Base-by-base conservation (phyloP, 2,329 filamentous ascomycete genomes). In the Bipolaris gigantea region DNA sequence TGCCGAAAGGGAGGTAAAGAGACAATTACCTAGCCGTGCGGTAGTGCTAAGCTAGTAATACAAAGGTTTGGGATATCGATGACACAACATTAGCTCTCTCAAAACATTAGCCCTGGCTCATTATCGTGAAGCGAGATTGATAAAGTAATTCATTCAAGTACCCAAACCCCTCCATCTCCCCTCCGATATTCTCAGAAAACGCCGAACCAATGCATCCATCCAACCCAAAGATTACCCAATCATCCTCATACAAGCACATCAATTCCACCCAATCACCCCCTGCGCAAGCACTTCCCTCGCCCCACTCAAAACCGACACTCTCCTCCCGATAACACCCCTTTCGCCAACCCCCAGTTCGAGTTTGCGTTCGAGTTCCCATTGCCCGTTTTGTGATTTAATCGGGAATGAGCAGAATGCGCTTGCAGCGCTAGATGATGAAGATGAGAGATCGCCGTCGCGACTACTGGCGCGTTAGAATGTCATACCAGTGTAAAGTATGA, bases 211-310 rank as follows among this genome's bases (percentile, higher is more conserved):
- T 30, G 27, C 27, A 30, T 30, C 10, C 27, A 30, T 30, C 11
- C 25, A 27, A 11, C 2, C 25, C 10, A 27, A 27, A 11, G 4
- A 27, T n/a, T 10, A 27, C 25, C 25, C 8, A 27, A 27, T 27
- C 1, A 27, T 27, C 10, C 10, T 13, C 10, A 1, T 30, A 30
- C 10, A 30, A 2, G 8, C n/a, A 4, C 10, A 19, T 66, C 42
- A 74, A 49, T 74, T 74, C 70, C 71, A 74, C 3, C 71, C 71
- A 46, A 72, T 65, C 10, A 74, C 65, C 0, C 71, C 71, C 48
- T 73, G 68, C 0, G 70, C 71, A 0, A 74, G 41, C 0, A 55
- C 62, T 46, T 61, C 34, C 2, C 25, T 56, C 23, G 64, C 65
- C 9, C 62, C 59, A 0, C 52, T 66, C 67, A 74, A 66, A 0